These are phyloP conservation scores for Pholiota adiposa DNA, from an alignment of 1,284 basidiomycete genomes.

Conservation along the genomic window DNA sequence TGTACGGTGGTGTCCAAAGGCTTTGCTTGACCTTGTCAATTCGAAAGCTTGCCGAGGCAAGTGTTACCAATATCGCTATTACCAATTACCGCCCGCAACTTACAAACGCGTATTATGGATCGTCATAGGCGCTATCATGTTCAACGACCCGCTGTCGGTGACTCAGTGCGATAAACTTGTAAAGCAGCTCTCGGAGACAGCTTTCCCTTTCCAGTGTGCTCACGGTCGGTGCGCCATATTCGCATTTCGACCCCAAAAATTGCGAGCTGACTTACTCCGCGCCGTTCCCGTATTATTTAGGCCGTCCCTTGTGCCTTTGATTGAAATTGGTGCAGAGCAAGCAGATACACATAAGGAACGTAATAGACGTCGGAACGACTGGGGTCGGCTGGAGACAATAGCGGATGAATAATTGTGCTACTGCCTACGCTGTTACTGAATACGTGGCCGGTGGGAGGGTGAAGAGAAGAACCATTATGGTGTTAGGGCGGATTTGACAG, in stretches of 20 bases:
- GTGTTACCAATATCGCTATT: conserved; percentile 21
- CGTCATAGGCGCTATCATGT: conserved; percentile 89
- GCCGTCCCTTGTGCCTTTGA: conserved; percentile 42
- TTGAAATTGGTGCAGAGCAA: conserved; percentile 22
- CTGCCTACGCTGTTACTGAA: conserved; percentile 6
- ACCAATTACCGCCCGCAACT: not conserved
- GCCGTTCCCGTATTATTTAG: conserved; percentile 22
- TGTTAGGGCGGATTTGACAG: conserved; percentile 19
- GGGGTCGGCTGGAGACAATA: conserved; percentile 23
- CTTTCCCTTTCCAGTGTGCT: conserved; percentile 92
- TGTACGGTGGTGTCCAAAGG: conserved; percentile 78
- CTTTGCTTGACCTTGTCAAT: conserved; percentile 83
- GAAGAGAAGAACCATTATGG: conserved; percentile 19
- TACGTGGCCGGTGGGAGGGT: conserved; percentile 13
- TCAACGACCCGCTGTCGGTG: conserved; percentile 78
- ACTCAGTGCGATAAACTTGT: conserved; percentile 78
- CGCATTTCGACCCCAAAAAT: conserved; percentile 8
- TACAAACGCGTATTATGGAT: not conserved
- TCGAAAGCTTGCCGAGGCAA: conserved; percentile 91
- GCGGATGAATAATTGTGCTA: conserved; percentile 17
- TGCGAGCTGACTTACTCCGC: not conserved
- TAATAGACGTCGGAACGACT: conserved; percentile 20
- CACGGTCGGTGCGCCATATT: conserved; percentile 73
- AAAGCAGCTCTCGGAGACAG: conserved; percentile 65
- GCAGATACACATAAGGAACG: conserved; percentile 7